Evolutionary conservation across 2,329 filamentous ascomycete species (phyloP).

Genomic region (Eutypa lata): DNA sequence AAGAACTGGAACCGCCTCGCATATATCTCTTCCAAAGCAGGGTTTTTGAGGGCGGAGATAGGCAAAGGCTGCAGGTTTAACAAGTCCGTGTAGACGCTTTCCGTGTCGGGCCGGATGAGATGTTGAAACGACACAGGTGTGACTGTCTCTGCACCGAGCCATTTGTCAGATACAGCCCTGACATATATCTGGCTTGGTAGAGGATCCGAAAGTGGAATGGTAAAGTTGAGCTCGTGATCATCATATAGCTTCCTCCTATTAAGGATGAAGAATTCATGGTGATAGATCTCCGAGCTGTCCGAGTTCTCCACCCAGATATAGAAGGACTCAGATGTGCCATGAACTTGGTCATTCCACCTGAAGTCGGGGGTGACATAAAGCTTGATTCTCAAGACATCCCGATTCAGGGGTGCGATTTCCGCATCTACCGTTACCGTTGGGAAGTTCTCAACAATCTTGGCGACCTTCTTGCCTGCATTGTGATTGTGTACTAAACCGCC

Average conservation of each 20-base stretch:
- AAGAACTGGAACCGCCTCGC: constrained; percentile 88
- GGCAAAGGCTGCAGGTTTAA: constrained; percentile 88
- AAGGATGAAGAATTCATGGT: constrained; percentile 95
- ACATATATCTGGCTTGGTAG: constrained; percentile 96
- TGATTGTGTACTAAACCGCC: constrained; percentile 89
- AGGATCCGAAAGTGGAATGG: constrained; percentile 90
- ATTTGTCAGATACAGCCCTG: constrained; percentile 88
- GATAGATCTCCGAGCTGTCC: constrained; percentile 95
- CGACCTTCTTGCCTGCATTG: constrained; percentile 77
- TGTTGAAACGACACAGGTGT: constrained; percentile 96
- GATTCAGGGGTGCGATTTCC: constrained; percentile 91
- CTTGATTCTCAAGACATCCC: constrained; percentile 89
- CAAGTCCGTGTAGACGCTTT: constrained; percentile 94
- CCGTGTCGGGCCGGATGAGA: constrained; percentile 92
- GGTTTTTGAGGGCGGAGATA: constrained; percentile 82
- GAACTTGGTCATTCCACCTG: constrained; percentile 87
- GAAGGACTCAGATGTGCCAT: constrained; percentile 93
- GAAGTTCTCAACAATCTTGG: constrained; percentile 82
- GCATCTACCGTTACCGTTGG: constrained; percentile 87
- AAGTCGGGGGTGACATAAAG: constrained; percentile 87
- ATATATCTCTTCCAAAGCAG: constrained; percentile 83
- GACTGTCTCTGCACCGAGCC: constrained; percentile 95
- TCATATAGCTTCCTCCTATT: constrained; percentile 87
- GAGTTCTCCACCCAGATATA: constrained; percentile 99
- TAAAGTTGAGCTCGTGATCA: constrained; percentile 97